Conservation (phyloP, 2,329 filamentous ascomycete species). For the Lecanoromycetidae sp. region DNA sequence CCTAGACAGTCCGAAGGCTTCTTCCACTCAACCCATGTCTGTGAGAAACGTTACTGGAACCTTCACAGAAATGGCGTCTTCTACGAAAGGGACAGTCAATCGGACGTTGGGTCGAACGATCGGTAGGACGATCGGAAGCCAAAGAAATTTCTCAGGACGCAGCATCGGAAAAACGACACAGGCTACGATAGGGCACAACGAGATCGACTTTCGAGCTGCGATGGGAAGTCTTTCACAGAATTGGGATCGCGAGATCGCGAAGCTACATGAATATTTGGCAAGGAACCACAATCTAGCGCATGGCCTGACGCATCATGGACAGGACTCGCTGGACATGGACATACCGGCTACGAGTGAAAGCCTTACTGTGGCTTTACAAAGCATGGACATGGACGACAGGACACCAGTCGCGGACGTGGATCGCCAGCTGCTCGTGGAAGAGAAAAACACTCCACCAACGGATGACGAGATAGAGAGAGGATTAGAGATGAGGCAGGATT, state of each 20-base stretch:
- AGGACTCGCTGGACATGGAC: conserved; percentile 1
- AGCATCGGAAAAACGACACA: conserved; percentile 16
- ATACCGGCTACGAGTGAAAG: conserved; percentile 7
- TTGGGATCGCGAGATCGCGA: conserved; percentile 34
- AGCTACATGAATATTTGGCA: conserved; percentile 33
- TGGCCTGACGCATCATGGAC: conserved; percentile 20
- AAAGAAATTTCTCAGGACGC: conserved; percentile 4
- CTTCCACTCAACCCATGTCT: no score
- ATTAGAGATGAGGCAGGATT: conserved; percentile 6
- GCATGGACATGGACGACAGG: conserved; percentile 11
- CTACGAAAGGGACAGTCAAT: conserved; percentile 29
- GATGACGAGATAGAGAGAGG: no score
- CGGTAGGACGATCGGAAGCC: conserved; percentile 14
- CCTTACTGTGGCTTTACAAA: conserved; percentile 9
- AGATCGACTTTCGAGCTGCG: conserved; percentile 31
- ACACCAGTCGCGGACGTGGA: conserved; percentile 15
- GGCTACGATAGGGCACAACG: conserved; percentile 21
- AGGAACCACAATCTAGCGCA: conserved; percentile 34
- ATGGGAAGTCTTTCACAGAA: conserved; percentile 32
- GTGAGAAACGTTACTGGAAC: no score
- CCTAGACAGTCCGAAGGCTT: conserved; percentile 26
- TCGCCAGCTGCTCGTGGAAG: conserved; percentile 9
- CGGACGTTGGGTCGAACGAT: conserved; percentile 29
- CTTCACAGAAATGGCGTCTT: conserved; percentile 23
- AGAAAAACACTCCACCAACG: neutral